Evolutionary conservation across 345 rosid species (phyloP).

Genomic region (Draba incana): DNA sequence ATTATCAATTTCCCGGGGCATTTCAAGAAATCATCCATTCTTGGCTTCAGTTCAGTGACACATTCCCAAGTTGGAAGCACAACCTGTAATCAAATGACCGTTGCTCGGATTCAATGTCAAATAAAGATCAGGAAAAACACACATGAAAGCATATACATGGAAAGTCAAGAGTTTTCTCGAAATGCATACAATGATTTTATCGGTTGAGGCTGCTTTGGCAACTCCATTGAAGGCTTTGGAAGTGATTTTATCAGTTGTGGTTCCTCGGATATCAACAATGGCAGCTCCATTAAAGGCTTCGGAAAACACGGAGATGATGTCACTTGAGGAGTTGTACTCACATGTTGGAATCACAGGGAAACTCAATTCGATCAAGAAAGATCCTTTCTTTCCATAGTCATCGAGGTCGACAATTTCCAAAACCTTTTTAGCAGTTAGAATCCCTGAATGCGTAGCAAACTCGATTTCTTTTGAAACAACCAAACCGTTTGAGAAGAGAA

Average conservation of each 20-base stretch:
- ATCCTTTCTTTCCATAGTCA: constrained; percentile 20
- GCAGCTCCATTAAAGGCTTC: constrained; percentile 44
- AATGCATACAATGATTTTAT: constrained; percentile 51
- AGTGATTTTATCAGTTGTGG: constrained; percentile 26
- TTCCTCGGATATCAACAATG: constrained; percentile 53
- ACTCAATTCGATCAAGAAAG: constrained; percentile 54
- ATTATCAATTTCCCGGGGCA: constrained; percentile 57
- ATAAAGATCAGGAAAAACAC: no score
- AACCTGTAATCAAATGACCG: constrained; percentile 9
- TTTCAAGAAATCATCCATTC: constrained; percentile 48
- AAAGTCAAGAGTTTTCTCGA: no score
- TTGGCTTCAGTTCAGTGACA: constrained; percentile 56
- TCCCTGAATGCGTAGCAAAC: constrained; percentile 62
- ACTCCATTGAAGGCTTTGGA: constrained; percentile 49
- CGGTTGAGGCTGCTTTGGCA: constrained; percentile 43
- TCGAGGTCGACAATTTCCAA: not conserved
- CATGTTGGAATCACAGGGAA: constrained; percentile 48
- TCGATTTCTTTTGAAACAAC: constrained; percentile 49
- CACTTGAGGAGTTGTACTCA: constrained; percentile 45
- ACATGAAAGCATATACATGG: no score
- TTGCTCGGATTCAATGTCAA: no score
- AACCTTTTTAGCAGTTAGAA: constrained; percentile 61
- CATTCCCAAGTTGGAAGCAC: constrained; percentile 63
- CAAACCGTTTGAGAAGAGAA: constrained; percentile 55
- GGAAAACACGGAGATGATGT: constrained; percentile 19